Percentiles rank a stretch among this genome's conserved stretches.
Evolutionary conservation across 2,329 filamentous ascomycete species (phyloP).

Genomic region (Bipolaris bicolor): DNA sequence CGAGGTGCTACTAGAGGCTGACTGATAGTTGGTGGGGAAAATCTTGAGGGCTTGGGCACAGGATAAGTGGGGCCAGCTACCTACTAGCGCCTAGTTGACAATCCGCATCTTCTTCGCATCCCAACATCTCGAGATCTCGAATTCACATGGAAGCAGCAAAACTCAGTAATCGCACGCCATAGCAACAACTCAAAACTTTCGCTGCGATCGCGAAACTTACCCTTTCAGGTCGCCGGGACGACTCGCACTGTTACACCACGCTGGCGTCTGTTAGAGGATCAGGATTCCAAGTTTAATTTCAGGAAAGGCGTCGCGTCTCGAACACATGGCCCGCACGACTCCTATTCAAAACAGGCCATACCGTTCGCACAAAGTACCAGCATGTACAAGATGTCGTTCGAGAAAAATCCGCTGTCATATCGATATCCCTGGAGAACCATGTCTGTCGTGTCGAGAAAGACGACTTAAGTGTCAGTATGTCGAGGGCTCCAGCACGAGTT

Average conservation of each 20-base stretch:
- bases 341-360: conserved; percentile 49
- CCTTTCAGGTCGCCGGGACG: background rate
- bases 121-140: conserved; percentile 2
- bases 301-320: background rate
- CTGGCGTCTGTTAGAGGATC: background rate
- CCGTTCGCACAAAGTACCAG: conserved; percentile 52
- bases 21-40: conserved; percentile 10
- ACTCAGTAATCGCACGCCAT: background rate
- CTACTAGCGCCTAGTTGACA: conserved; percentile 12
- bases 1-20: conserved; percentile 1
- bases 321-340: conserved; percentile 41
- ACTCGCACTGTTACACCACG: background rate
- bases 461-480: conserved; percentile 48
- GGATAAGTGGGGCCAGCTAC: conserved; percentile 5
- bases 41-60: conserved; percentile 4
- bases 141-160: background rate
- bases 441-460: conserved; percentile 49
- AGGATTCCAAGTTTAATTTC: background rate
- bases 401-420: conserved; percentile 53
- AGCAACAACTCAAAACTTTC: background rate
- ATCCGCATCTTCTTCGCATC: conserved; percentile 10
- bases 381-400: conserved; percentile 50
- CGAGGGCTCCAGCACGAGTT: conserved; percentile 32
- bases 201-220: background rate
- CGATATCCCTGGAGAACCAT: conserved; percentile 48